These are phyloP conservation scores for Testicularia cyperi DNA, from an alignment of 1,284 basidiomycete species.

Conservation along the genomic window DNA sequence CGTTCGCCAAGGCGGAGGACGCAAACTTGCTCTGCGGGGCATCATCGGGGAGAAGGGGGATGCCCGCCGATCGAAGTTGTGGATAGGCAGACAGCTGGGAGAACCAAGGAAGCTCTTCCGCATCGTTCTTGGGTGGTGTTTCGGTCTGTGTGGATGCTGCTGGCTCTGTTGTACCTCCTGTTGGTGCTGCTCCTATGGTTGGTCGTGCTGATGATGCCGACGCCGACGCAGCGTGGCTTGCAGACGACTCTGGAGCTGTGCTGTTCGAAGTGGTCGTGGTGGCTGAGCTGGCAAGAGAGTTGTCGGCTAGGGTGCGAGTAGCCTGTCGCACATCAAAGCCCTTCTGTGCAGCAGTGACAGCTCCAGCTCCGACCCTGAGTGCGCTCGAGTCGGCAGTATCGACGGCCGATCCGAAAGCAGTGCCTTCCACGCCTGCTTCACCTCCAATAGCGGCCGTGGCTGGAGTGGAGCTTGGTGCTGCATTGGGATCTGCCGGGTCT, in stretches of 20 bases:
- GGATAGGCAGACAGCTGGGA: conserved; percentile 44
- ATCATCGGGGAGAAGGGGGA: conserved; percentile 30
- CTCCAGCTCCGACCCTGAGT: conserved; percentile 13
- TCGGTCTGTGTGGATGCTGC: neutral
- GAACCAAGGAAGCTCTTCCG: conserved; percentile 47
- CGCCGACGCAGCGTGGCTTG: no score
- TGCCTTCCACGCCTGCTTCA: neutral
- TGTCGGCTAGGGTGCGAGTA: conserved; percentile 18
- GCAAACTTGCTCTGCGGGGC: no score
- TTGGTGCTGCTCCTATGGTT: no score
- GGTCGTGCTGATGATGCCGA: no score
- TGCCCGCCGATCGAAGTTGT: conserved; percentile 37
- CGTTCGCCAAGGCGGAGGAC: no score
- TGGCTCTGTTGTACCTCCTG: neutral
- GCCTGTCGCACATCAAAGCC: conserved; percentile 22
- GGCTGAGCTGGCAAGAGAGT: no score
- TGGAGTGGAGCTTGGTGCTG: neutral
- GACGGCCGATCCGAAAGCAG: neutral
- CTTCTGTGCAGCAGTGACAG: conserved; percentile 20
- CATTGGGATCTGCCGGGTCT: neutral
- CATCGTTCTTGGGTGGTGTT: neutral
- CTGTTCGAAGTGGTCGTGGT: no score
- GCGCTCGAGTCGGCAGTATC: conserved; percentile 7
- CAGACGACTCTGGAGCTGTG: no score
- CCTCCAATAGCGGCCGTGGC: no score